Conservation (phyloP, 495 filamentous ascomycete genomes). For the Filosporella fistucella region DNA sequence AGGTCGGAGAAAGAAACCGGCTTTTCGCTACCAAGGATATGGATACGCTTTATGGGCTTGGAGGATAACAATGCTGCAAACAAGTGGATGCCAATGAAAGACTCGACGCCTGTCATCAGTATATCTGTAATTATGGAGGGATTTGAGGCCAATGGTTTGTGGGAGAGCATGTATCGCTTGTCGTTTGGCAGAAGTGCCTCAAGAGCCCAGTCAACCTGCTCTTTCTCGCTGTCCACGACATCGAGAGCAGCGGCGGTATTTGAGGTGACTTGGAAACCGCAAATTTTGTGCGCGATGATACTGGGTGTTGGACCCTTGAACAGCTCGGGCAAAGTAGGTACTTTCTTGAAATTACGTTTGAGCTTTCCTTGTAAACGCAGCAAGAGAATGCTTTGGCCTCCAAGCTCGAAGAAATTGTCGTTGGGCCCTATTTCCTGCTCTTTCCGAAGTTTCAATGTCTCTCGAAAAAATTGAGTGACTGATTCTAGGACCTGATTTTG, state of each 20-base stretch:
- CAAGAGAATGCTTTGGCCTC: conserved; percentile 16
- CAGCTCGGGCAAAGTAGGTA: conserved; percentile 18
- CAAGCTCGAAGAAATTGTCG: conserved; percentile 28
- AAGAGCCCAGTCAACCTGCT: neutral
- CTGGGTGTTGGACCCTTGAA: neutral
- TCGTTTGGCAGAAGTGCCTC: neutral
- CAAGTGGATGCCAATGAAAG: neutral
- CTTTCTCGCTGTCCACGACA: neutral
- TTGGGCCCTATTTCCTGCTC: conserved; percentile 14
- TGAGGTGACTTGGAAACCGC: no score
- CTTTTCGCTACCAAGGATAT: neutral
- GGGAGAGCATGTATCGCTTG: neutral
- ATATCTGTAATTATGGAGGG: neutral
- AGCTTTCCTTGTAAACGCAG: conserved; percentile 27
- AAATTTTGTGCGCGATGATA: neutral
- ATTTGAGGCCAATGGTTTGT: neutral
- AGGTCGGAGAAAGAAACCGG: no score
- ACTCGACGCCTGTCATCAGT: neutral
- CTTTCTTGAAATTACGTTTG: conserved; percentile 19
- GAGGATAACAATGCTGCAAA: neutral
- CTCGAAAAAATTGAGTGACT: neutral
- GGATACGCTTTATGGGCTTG: neutral
- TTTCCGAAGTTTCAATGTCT: neutral
- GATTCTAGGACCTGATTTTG: neutral
- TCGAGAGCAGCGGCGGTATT: no score